Conservation (phyloP, 139 green algal species). For the Micractinium conductrix region DNA sequence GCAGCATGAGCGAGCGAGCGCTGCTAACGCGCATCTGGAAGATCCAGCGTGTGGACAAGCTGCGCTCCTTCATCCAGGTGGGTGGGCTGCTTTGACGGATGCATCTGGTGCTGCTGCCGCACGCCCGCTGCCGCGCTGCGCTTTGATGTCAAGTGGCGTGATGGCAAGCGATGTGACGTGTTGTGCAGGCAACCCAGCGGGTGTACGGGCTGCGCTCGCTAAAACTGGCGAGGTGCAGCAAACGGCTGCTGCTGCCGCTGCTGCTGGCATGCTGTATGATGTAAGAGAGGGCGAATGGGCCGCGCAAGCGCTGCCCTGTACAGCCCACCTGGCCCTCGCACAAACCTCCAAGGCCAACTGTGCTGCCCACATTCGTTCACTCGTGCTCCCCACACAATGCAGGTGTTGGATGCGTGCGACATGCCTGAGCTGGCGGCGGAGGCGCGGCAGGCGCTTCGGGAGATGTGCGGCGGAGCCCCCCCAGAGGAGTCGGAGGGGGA, state of each 20-base stretch:
- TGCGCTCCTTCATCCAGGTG: neutral
- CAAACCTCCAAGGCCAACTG: neutral
- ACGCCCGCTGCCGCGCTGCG: too few species aligned
- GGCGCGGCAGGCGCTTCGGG: neutral
- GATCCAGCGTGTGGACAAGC: conserved; percentile 26
- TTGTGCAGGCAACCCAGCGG: neutral
- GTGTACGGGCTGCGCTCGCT: neutral
- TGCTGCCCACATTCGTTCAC: too few species aligned
- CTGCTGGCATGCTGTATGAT: neutral
- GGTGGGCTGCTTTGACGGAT: neutral
- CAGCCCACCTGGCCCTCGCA: neutral
- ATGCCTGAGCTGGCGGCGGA: conserved; percentile 11
- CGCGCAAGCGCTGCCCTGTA: neutral
- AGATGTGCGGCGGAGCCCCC: neutral
- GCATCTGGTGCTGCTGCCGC: too few species aligned
- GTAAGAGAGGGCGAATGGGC: neutral
- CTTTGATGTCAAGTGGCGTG: too few species aligned
- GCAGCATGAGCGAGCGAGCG: conserved; percentile 17
- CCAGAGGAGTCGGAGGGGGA: too few species aligned
- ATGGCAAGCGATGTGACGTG: too few species aligned
- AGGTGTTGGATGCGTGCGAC: conserved; percentile 8
- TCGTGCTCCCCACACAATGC: neutral
- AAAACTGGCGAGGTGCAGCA: neutral
- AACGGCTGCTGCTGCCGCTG: neutral
- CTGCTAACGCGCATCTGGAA: conserved; percentile 30